Evolutionary conservation across 768 basidiomycete genomes (phyloP), one percentile per base, ranked within the genome.

Genomic region (Termitomyces sp.): DNA sequence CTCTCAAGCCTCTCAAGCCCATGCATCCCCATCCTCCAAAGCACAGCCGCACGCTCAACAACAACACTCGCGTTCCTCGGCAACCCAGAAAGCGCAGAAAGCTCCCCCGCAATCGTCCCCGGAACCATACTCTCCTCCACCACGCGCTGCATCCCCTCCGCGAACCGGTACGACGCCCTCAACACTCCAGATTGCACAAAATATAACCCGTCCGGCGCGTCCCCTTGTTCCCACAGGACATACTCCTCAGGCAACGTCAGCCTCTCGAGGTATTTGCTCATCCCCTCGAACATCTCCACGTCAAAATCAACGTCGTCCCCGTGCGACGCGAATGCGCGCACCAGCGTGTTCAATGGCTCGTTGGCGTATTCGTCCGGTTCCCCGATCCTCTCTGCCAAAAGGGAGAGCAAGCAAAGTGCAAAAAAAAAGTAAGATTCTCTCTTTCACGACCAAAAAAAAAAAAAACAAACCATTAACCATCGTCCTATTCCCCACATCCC

Each of bases 71-170:
- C 89, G 68, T 97, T 98, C 50, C 96, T 79, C 18, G 85, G 79
- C 20, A 88, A 78, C 22, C 85, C 85, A 9, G 94, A 87, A 13
- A 99, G 75, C 39, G 89, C 91, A 0, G 92, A 88, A 54, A 99
- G 71, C 72, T 98, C 96, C 0, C 96, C 96, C 11, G 95, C 93
- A 2, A 98, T 75, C 0, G 94, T 93, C 2, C 95, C 95, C 4
- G 93, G 85, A 0, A 95, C 92, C 94, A 96, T 96, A 2, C 89
- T 91, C 73, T 96, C 94, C 66, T 91, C 88, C 51, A 93, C 85
- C 6, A 93, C 85, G 6, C 73, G 69, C 27, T 82, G 81, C 6
- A 82, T 74, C 63, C 89, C 83, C 51, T 85, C 85, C 2, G 84
- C 85, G 68, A 94, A 95, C 47, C 76, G 72, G 72, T 98, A 98